Evolutionary conservation across 805 yeast genomes (phyloP).

Genomic region (Saturnispora saitoi): DNA sequence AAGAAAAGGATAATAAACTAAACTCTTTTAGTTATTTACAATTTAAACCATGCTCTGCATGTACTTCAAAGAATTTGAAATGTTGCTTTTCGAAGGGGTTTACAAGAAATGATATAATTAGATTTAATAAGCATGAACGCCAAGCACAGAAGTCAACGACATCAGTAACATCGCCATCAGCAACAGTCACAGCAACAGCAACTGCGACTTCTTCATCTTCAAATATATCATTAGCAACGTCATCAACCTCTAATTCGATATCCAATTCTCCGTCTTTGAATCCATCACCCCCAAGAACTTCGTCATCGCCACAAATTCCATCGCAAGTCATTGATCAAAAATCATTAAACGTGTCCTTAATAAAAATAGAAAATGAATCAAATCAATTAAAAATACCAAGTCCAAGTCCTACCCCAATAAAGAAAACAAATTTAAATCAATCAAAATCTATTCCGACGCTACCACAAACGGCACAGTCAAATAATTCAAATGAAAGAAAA

Average conservation of each 20-base stretch:
- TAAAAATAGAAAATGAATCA: background rate
- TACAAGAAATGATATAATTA: conserved; percentile 50
- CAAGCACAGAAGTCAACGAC: conserved; percentile 1
- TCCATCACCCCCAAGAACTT: background rate
- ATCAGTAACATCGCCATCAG: too few species aligned
- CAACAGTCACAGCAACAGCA: too few species aligned
- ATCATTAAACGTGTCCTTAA: background rate
- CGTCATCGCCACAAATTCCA: background rate
- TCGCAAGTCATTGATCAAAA: background rate
- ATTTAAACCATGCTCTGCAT: conserved; percentile 48
- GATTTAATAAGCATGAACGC: conserved; percentile 28
- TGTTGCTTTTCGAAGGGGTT: conserved; percentile 59
- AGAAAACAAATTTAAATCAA: background rate
- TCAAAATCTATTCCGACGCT: background rate
- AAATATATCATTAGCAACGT: too few species aligned
- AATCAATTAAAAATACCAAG: conserved; percentile 4
- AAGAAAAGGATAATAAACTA: conserved; percentile 17
- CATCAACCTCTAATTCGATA: background rate
- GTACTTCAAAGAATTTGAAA: conserved; percentile 34
- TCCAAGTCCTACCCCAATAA: conserved; percentile 6
- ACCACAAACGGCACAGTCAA: too few species aligned
- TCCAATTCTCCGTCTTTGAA: background rate
- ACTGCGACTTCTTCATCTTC: too few species aligned
- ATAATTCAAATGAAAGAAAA: conserved; percentile 9
- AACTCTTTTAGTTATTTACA: conserved; percentile 29